phyloP scores from a whole-genome alignment of 2,329 filamentous ascomycete genomes.

The Exophiala dermatitidis region DNA sequence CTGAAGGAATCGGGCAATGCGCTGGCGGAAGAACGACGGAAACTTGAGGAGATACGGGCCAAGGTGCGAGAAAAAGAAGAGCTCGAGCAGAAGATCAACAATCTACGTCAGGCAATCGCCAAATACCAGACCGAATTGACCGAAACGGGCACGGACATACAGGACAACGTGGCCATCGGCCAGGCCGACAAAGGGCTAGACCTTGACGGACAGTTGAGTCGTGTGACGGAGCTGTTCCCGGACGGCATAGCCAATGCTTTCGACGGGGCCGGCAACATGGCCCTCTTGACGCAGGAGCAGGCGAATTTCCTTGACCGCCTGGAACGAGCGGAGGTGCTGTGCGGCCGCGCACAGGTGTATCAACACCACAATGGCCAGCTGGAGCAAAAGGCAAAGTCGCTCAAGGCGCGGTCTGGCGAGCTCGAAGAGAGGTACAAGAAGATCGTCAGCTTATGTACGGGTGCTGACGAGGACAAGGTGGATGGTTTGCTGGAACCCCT shows the following conservation, averaged over 20 bases:
- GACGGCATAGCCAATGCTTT: constrained; percentile 15
- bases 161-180: constrained; percentile 38
- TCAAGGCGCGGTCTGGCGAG: constrained; percentile 74
- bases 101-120: constrained; percentile 66
- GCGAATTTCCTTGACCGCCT: constrained; percentile 44
- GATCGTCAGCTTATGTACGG: constrained; percentile 80
- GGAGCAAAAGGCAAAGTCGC: constrained; percentile 57
- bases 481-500: constrained; percentile 73
- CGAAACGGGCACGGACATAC: constrained; percentile 32
- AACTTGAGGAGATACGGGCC: constrained; percentile 62
- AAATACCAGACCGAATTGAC: constrained; percentile 55
- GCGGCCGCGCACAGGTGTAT: constrained; percentile 64
- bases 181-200: constrained; percentile 42
- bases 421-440: constrained; percentile 81
- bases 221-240: constrained; percentile 35
- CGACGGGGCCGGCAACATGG: constrained; percentile 30
- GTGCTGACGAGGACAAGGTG: constrained; percentile 67
- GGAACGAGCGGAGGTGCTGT: constrained; percentile 55
- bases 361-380: constrained; percentile 61
- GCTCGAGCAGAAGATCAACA: constrained; percentile 63
- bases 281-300: constrained; percentile 35
- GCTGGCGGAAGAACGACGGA: constrained; percentile 68
- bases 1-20: constrained; percentile 74
- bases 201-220: constrained; percentile 33
- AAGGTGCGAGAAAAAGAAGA: constrained; percentile 58